phyloP scores from a whole-genome alignment of 805 yeast species.

The Wickerhamiella musiphila region DNA sequence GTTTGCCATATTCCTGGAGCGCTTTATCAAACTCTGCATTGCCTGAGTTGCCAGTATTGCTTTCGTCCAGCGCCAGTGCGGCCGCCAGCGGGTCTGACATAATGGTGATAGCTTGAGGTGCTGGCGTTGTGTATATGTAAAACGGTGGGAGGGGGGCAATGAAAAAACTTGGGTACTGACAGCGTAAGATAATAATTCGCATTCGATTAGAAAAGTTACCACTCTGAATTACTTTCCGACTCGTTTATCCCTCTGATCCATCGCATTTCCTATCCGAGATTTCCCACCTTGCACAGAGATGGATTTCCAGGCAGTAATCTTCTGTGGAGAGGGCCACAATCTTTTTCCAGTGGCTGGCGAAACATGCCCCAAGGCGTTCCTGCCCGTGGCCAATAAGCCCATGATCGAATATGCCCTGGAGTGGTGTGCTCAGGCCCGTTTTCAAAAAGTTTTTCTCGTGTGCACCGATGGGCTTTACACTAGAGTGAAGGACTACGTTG shows the following conservation, averaged over 20 bases:
- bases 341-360: constrained; percentile 56
- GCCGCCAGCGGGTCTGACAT: constrained; percentile 12
- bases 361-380: constrained; percentile 64
- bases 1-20: constrained; percentile 59
- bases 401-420: constrained; percentile 74
- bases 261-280: too few relatives aligned
- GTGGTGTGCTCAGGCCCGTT: constrained; percentile 84
- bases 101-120: not conserved
- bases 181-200: too few relatives aligned
- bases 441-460: constrained; percentile 43
- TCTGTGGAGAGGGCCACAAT: constrained; percentile 70
- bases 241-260: too few relatives aligned
- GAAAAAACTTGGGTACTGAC: too few relatives aligned
- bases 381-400: constrained; percentile 82
- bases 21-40: constrained; percentile 69
- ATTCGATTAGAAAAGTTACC: too few relatives aligned
- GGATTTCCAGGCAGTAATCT: constrained; percentile 85
- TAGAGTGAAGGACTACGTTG: not conserved
- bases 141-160: too few relatives aligned
- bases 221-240: too few relatives aligned
- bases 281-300: constrained; percentile 23
- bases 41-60: constrained; percentile 19
- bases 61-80: not conserved
- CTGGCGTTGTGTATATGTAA: too few relatives aligned
- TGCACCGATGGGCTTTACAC: constrained; percentile 22